Percentiles rank a stretch among this genome's conserved stretches.
Evolutionary conservation across 805 yeast genomes (phyloP).

Genomic region (Candida ascalaphidarum): DNA sequence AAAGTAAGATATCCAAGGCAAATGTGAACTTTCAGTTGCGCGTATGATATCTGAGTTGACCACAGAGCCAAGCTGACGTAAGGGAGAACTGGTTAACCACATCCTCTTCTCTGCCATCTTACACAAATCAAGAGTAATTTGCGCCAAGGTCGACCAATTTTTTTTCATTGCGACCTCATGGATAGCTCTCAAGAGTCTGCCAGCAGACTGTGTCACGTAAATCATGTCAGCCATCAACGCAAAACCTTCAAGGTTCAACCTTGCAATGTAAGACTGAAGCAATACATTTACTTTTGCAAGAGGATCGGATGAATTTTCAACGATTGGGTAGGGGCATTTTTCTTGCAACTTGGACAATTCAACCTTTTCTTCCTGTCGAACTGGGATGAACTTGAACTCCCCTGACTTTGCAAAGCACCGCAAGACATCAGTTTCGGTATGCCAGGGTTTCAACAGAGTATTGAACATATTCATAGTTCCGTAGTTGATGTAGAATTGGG

Average conservation of each 20-base stretch:
- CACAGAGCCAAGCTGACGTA: constrained; percentile 70
- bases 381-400: constrained; percentile 78
- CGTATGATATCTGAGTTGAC: constrained; percentile 64
- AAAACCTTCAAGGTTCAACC: constrained; percentile 71
- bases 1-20: constrained; percentile 79
- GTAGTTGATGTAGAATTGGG: constrained; percentile 76
- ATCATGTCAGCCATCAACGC: constrained; percentile 91
- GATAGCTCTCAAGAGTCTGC: constrained; percentile 78
- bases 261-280: constrained; percentile 81
- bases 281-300: constrained; percentile 71
- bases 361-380: constrained; percentile 74
- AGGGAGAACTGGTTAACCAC: constrained; percentile 83
- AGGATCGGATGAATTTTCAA: constrained; percentile 62
- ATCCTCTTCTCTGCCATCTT: constrained; percentile 73
- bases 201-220: constrained; percentile 88
- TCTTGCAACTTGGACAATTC: constrained; percentile 66
- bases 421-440: constrained; percentile 65
- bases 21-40: constrained; percentile 68
- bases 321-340: constrained; percentile 79
- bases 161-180: constrained; percentile 66
- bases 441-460: constrained; percentile 52
- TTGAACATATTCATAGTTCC: constrained; percentile 64
- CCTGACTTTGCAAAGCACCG: constrained; percentile 72
- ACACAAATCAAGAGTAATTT: constrained; percentile 51
- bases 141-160: constrained; percentile 63